Percentiles rank a stretch among this genome's conserved stretches.
These are phyloP conservation scores for Nothophoma quercina DNA, from an alignment of 2,329 filamentous ascomycete genomes.

Conservation along the genomic window DNA sequence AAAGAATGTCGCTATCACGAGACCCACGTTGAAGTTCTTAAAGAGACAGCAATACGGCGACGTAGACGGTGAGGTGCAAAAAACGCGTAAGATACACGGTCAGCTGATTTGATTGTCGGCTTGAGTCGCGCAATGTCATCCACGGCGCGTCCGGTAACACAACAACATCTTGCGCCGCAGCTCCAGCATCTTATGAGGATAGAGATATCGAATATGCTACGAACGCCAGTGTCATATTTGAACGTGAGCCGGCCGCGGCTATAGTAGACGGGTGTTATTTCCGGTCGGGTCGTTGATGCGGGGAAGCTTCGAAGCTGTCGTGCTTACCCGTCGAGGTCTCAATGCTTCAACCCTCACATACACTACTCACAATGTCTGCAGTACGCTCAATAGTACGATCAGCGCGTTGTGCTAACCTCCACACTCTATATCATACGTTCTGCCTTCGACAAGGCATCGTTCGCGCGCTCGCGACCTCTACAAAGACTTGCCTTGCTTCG, in stretches of 20 bases:
- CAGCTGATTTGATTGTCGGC: too few relatives aligned
- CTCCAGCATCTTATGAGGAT: background rate
- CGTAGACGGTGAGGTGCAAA: too few relatives aligned
- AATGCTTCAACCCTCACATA: background rate
- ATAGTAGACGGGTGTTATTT: background rate
- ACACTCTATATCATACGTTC: background rate
- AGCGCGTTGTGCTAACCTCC: background rate
- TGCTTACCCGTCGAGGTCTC: background rate
- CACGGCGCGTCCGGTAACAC: too few relatives aligned
- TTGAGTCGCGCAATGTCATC: too few relatives aligned
- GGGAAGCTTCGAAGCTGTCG: conserved; percentile 6
- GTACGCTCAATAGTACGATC: background rate
- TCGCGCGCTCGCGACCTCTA: conserved; percentile 23
- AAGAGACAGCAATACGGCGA: too few relatives aligned
- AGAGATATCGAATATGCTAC: background rate
- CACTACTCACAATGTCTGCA: background rate
- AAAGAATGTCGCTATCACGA: too few relatives aligned
- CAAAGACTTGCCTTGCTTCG: conserved; percentile 24
- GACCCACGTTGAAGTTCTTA: too few relatives aligned
- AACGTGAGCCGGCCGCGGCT: background rate
- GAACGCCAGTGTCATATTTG: background rate
- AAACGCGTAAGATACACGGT: too few relatives aligned
- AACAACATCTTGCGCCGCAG: too few relatives aligned
- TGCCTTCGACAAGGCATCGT: too few relatives aligned
- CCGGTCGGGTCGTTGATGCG: conserved; percentile 8